A percentile compares a stretch with the other conserved stretches of the same genome.
phyloP scores from a whole-genome alignment of 768 basidiomycete species.

The Tricholoma sp. region DNA sequence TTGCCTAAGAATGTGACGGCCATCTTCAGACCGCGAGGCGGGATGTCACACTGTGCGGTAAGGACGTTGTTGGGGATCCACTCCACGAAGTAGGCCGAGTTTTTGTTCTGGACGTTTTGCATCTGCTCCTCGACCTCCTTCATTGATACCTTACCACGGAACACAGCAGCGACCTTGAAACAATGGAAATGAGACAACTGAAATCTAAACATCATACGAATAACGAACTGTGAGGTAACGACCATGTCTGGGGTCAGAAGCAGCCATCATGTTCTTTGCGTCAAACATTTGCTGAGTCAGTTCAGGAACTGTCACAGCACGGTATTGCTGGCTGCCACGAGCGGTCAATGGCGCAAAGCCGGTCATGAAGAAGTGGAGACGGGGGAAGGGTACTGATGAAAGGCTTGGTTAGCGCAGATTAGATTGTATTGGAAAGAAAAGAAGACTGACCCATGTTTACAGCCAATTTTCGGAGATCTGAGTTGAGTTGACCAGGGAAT shows the following conservation, averaged over 20 bases:
- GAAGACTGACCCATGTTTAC: conserved; percentile 92
- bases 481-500: conserved; percentile 99
- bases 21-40: conserved; percentile 95
- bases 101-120: conserved; percentile 97
- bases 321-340: conserved; percentile 91
- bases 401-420: not conserved
- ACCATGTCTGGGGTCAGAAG: conserved; percentile 93
- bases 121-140: conserved; percentile 99
- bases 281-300: conserved; percentile 99
- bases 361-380: conserved; percentile 99
- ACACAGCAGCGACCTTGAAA: conserved; percentile 80
- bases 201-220: not conserved
- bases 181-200: not conserved
- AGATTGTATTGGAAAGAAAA: not conserved
- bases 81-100: conserved; percentile 97
- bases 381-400: conserved; percentile 87
- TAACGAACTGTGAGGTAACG: conserved; percentile 86
- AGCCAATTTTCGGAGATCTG: conserved; percentile 94
- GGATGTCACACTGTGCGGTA: conserved; percentile 96
- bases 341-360: conserved; percentile 94
- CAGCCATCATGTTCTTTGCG: conserved; percentile 99
- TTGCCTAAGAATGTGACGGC: conserved; percentile 97
- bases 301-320: conserved; percentile 95
- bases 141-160: conserved; percentile 99
- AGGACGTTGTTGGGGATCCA: conserved; percentile 99